A percentile compares a stretch with the other conserved stretches of the same genome.
Conservation (phyloP, 345 rosid genomes). For the Syzygium jambos region DNA sequence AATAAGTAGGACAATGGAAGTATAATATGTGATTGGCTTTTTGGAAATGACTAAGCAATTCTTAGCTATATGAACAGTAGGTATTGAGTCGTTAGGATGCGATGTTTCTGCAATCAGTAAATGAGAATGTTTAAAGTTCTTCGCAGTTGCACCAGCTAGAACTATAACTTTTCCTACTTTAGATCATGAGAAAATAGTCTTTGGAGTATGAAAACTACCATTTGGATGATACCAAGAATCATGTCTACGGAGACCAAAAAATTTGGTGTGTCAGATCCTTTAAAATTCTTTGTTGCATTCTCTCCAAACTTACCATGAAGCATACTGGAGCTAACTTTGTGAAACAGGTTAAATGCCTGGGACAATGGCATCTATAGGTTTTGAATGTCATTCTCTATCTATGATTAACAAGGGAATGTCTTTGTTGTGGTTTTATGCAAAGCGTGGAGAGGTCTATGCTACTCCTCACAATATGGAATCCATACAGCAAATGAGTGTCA, state of each 20-base stretch:
- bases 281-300: not conserved
- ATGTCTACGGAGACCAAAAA: not conserved
- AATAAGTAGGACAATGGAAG: not conserved
- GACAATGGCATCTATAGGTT: not conserved
- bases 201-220: not conserved
- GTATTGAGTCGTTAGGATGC: not conserved
- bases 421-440: not conserved
- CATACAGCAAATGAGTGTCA: not conserved
- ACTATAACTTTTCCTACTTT: not conserved
- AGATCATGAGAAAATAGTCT: not conserved
- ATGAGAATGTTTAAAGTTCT: not conserved
- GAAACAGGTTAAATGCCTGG: not conserved
- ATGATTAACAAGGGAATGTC: not conserved
- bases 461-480: not conserved
- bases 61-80: not conserved
- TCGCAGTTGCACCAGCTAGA: not conserved
- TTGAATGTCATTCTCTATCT: not conserved
- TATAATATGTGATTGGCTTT: not conserved
- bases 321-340: not conserved
- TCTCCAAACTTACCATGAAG: not conserved
- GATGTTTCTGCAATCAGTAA: not conserved
- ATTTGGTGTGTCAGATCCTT: not conserved
- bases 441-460: not conserved
- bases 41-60: not conserved
- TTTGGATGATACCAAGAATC: not conserved